phyloP scores from a whole-genome alignment of 225 moss, liverwort and hornwort species.

The Asterella californica region DNA sequence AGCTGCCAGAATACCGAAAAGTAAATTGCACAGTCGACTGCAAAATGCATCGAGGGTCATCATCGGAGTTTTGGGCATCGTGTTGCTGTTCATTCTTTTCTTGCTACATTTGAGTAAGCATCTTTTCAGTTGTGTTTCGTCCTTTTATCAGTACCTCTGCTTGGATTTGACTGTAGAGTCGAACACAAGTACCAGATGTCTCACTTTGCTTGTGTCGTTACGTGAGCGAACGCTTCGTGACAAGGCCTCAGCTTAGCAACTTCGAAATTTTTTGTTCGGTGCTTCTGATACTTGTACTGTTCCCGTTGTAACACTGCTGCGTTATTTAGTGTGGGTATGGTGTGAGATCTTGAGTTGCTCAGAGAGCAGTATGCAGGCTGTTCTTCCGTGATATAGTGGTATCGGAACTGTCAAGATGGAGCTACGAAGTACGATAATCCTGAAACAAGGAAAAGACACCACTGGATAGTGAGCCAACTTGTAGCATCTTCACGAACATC shows the following conservation, averaged over 20 bases:
- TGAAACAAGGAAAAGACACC: neutral
- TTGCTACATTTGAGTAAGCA: conserved; percentile 38
- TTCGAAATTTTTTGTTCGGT: neutral
- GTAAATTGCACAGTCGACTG: conserved; percentile 1
- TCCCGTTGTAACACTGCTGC: neutral
- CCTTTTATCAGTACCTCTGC: too few relatives aligned
- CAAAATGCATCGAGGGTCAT: conserved; percentile 5
- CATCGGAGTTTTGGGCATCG: conserved; percentile 1
- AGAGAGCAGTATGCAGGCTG: neutral
- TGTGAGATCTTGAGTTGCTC: neutral
- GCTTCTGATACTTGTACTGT: neutral
- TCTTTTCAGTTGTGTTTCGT: neutral
- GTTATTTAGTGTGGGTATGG: neutral
- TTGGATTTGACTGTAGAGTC: neutral
- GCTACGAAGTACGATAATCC: neutral
- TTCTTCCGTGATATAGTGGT: too few relatives aligned
- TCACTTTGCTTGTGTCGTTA: neutral
- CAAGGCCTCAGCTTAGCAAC: neutral
- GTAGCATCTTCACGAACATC: neutral
- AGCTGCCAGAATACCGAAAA: conserved; percentile 1
- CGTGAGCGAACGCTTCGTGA: neutral
- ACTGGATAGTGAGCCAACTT: neutral
- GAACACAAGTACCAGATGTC: neutral
- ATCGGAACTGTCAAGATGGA: neutral
- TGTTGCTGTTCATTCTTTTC: conserved; percentile 18